Evolutionary conservation across 1,139 yeast species (phyloP).

Genomic region (Suhomyces atakaporum): DNA sequence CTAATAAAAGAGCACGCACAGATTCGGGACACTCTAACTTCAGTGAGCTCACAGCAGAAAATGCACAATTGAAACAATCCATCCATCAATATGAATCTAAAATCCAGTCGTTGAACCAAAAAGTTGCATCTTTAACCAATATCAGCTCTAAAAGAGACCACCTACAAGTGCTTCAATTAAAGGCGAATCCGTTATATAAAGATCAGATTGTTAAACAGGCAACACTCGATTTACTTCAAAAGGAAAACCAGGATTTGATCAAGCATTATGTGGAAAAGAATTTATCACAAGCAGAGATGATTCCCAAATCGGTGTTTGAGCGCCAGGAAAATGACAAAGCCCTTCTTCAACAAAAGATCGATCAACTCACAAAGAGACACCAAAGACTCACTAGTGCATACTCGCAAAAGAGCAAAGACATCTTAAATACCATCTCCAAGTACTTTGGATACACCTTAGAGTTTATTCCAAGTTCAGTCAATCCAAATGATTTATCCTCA

Average conservation of each 20-base stretch:
- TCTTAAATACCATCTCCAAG: slow-evolving; percentile 66
- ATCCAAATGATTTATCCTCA: slow-evolving; percentile 48
- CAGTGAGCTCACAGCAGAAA: slow-evolving; percentile 10
- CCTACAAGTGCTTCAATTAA: slow-evolving; percentile 60
- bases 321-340: slow-evolving; percentile 59
- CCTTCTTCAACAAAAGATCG: slow-evolving; percentile 49
- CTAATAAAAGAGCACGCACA: slow-evolving; percentile 26
- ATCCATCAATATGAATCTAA: slow-evolving; percentile 37
- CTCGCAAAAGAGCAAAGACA: slow-evolving; percentile 71
- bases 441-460: slow-evolving; percentile 77
- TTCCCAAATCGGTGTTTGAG: slow-evolving; percentile 69
- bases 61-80: slow-evolving; percentile 43
- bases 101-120: slow-evolving; percentile 30
- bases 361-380: slow-evolving; percentile 57
- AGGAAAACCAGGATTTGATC: slow-evolving; percentile 63
- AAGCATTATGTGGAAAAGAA: slow-evolving; percentile 21
- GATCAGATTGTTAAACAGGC: slow-evolving; percentile 65
- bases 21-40: slow-evolving; percentile 20
- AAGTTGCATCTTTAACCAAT: slow-evolving; percentile 30
- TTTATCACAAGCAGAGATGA: slow-evolving; percentile 16
- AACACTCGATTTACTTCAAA: slow-evolving; percentile 51
- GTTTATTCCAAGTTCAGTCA: slow-evolving; percentile 62
- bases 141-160: slow-evolving; percentile 35
- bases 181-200: slow-evolving; percentile 65
- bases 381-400: slow-evolving; percentile 64